Evolutionary conservation across 179 eudicot species (phyloP).

Genomic region (Beta lomatogona): DNA sequence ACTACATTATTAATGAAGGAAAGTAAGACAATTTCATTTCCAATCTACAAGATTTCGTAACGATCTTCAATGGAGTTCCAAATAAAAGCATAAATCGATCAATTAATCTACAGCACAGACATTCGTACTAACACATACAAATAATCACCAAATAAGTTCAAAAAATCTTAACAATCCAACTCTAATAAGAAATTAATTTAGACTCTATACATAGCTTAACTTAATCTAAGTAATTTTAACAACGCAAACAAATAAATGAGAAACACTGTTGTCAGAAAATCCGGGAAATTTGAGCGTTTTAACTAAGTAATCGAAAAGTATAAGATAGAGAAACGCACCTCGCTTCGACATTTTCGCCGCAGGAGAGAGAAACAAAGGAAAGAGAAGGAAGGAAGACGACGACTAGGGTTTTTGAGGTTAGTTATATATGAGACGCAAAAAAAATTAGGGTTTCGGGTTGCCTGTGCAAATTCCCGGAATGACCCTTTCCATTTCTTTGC

Average conservation of each 20-base stretch:
- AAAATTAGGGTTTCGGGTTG: conserved; percentile 31
- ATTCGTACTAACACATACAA: background rate
- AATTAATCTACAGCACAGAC: background rate
- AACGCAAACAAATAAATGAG: background rate
- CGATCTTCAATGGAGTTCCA: background rate
- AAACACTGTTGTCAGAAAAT: background rate
- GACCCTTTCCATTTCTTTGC: background rate
- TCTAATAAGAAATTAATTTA: background rate
- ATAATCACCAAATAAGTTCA: too few species aligned
- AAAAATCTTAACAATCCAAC: background rate
- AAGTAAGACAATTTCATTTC: background rate
- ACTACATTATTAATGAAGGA: background rate
- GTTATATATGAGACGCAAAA: conserved; percentile 9
- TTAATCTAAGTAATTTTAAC: background rate
- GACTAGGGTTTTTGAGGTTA: conserved; percentile 28
- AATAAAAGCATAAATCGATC: background rate
- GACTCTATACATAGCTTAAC: background rate
- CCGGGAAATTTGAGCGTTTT: background rate
- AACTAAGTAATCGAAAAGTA: background rate
- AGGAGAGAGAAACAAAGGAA: background rate
- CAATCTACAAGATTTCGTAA: background rate
- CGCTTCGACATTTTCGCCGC: conserved; percentile 66
- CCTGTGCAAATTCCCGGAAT: background rate
- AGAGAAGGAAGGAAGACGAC: background rate
- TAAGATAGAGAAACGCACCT: conserved; percentile 33